Evolutionary conservation across 768 basidiomycete species (phyloP).

Genomic region (Chlorophyllum brunneum): DNA sequence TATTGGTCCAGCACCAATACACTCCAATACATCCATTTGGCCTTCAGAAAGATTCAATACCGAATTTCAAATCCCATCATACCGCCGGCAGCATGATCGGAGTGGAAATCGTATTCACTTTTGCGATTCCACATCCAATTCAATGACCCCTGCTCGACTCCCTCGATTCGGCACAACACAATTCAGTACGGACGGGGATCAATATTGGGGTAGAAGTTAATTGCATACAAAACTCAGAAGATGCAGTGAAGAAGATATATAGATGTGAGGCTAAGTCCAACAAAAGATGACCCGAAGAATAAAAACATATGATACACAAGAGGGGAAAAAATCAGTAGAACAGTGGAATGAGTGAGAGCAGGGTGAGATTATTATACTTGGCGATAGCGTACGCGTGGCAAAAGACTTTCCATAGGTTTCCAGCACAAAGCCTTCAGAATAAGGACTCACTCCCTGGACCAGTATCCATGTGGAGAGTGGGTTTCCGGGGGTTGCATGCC

Average conservation of each 20-base stretch:
- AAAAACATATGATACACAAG: constrained; percentile 11
- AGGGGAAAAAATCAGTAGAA: not conserved
- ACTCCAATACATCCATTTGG: constrained; percentile 9
- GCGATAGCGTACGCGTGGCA: constrained; percentile 9
- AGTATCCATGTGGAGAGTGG: constrained; percentile 17
- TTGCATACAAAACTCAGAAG: not conserved
- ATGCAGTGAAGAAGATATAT: constrained; percentile 6
- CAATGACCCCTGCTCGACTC: constrained; percentile 13
- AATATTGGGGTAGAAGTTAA: constrained; percentile 4
- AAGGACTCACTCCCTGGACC: constrained; percentile 20
- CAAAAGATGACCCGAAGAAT: constrained; percentile 2
- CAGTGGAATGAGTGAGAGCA: constrained; percentile 5
- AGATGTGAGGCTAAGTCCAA: constrained; percentile 2
- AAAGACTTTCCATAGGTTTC: not conserved
- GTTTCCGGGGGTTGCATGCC: constrained; percentile 13
- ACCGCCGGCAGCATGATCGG: constrained; percentile 24
- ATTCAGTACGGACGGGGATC: constrained; percentile 4
- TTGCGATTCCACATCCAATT: constrained; percentile 17
- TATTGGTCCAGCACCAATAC: constrained; percentile 5
- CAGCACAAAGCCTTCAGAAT: not conserved
- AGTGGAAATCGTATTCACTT: constrained; percentile 17
- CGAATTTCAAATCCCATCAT: constrained; percentile 14
- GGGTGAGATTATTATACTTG: constrained; percentile 8
- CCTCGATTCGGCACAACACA: constrained; percentile 20
- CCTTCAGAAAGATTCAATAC: constrained; percentile 7